These are phyloP conservation scores for Chenopodium quinoa DNA, from an alignment of 148 eudicot genomes.

Conservation along the genomic window DNA sequence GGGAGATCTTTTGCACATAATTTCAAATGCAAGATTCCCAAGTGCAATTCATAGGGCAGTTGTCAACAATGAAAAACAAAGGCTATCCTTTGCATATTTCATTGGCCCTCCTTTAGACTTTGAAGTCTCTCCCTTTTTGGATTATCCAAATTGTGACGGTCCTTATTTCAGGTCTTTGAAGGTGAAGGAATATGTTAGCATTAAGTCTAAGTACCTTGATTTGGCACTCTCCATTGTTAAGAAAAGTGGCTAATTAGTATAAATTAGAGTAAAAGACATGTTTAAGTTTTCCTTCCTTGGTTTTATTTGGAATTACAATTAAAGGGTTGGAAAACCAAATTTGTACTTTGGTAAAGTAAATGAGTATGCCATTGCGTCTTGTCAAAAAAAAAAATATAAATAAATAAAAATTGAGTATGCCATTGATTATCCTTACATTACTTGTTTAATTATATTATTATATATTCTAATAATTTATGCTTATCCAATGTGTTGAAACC, in stretches of 20 bases:
- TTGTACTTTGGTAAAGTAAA: neutral
- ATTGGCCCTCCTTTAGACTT: conserved; percentile 53
- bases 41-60: conserved; percentile 50
- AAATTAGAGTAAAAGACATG: no score
- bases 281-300: no score
- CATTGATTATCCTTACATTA: neutral
- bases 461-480: neutral
- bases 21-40: conserved; percentile 51
- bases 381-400: no score
- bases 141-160: conserved; percentile 20
- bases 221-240: conserved; percentile 36
- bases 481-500: neutral
- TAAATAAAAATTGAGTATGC: neutral
- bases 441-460: neutral
- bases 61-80: conserved; percentile 39
- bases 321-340: neutral
- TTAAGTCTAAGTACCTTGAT: conserved; percentile 43
- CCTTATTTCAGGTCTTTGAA: conserved; percentile 37
- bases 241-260: neutral
- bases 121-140: conserved; percentile 36
- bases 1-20: conserved; percentile 62
- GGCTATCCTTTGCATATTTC: conserved; percentile 57
- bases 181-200: conserved; percentile 48
- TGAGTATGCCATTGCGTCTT: neutral
- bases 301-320: no score